Conservation (phyloP, 306 rosid genomes). For the Lathyrus aphaca region DNA sequence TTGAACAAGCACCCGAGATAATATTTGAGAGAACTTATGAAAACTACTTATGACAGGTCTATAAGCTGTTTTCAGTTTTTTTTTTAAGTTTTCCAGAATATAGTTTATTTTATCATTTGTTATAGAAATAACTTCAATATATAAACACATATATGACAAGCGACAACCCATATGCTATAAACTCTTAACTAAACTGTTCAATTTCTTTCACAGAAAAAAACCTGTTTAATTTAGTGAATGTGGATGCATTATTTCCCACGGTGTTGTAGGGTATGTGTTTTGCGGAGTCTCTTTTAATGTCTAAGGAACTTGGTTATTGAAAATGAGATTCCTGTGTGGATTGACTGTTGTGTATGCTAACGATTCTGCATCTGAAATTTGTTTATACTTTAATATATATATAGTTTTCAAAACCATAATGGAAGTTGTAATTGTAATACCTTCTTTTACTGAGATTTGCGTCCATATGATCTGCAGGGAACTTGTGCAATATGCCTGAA, state of each 20-base stretch:
- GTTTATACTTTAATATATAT: not conserved
- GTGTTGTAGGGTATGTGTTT: conserved; percentile 4
- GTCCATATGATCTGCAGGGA: conserved; percentile 55
- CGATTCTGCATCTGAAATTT: conserved; percentile 3
- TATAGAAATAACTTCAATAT: too few species aligned
- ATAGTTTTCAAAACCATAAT: not conserved
- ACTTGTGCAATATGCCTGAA: conserved; percentile 90
- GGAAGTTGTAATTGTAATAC: not conserved
- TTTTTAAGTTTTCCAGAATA: not conserved
- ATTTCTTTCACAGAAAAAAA: too few species aligned
- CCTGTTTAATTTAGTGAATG: too few species aligned
- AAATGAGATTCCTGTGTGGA: not conserved
- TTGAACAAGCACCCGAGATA: not conserved
- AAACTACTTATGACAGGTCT: not conserved
- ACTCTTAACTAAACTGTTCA: not conserved
- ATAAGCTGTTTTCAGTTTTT: not conserved
- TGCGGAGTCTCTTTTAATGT: conserved; percentile 12
- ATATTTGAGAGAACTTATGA: not conserved
- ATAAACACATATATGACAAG: not conserved
- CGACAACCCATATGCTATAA: not conserved
- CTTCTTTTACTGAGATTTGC: conserved; percentile 38
- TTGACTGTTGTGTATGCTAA: not conserved
- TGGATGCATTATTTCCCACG: too few species aligned
- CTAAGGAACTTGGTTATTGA: conserved; percentile 7
- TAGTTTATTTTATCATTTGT: not conserved